Conservation (phyloP, 768 basidiomycete species). For the Cyathus striatus region DNA sequence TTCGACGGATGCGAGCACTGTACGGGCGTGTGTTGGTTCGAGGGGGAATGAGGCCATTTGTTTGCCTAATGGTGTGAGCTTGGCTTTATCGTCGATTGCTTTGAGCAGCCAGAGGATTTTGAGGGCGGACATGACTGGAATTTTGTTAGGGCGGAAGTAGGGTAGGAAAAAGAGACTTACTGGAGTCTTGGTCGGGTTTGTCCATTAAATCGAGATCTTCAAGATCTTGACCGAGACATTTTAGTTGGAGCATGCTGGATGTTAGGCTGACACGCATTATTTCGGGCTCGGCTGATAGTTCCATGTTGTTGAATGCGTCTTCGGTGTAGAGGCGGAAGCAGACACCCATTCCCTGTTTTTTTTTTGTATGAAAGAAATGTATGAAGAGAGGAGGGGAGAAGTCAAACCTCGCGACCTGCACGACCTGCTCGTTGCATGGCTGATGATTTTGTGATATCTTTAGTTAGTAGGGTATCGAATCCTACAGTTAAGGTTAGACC, state of each 20-base stretch:
- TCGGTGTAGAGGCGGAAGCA: constrained; percentile 96
- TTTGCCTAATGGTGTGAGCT: constrained; percentile 69
- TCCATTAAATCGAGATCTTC: constrained; percentile 88
- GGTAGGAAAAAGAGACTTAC: constrained; percentile 38
- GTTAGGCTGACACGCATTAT: constrained; percentile 85
- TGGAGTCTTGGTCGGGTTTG: constrained; percentile 65
- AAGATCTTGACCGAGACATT: constrained; percentile 77
- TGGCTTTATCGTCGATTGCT: constrained; percentile 64
- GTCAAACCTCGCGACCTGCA: constrained; percentile 83
- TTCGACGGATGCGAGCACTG: constrained; percentile 72
- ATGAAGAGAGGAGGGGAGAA: neutral
- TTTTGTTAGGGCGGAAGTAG: neutral
- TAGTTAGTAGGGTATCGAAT: constrained; percentile 81
- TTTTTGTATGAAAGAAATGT: neutral
- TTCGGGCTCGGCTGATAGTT: constrained; percentile 73
- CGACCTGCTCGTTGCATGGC: constrained; percentile 95
- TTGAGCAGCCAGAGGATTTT: constrained; percentile 75
- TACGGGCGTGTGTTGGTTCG: constrained; percentile 79
- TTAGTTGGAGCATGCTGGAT: constrained; percentile 79
- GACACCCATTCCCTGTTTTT: constrained; percentile 60
- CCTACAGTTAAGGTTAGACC: constrained; percentile 40
- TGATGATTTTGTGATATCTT: constrained; percentile 83
- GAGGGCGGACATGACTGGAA: constrained; percentile 53
- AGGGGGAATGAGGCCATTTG: constrained; percentile 90
- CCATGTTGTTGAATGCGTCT: constrained; percentile 63